These are phyloP conservation scores for Penicillium canariense DNA, from an alignment of 495 filamentous ascomycete species.

Conservation along the genomic window DNA sequence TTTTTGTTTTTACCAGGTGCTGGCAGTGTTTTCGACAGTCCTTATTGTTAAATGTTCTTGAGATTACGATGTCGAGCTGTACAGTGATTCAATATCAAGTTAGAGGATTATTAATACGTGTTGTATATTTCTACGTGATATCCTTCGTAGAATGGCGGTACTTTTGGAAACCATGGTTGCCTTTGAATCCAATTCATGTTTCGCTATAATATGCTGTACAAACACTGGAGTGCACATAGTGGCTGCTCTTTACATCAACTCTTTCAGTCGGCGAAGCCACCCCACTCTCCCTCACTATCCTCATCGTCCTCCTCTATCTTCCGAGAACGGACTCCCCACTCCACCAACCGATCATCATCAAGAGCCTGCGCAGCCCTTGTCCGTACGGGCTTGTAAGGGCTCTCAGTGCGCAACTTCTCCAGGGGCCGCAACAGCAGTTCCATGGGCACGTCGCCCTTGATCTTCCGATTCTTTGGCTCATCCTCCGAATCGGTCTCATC, in stretches of 20 bases:
- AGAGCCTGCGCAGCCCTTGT: conserved; percentile 68
- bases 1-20: background rate
- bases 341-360: conserved; percentile 68
- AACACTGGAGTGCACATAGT: background rate
- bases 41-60: background rate
- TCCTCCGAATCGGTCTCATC: conserved; percentile 28
- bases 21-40: background rate
- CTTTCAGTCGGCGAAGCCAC: conserved; percentile 63
- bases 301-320: conserved; percentile 40
- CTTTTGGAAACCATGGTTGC: no score
- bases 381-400: conserved; percentile 69
- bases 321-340: conserved; percentile 51
- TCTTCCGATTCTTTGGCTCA: conserved; percentile 29
- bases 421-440: conserved; percentile 60
- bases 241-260: background rate
- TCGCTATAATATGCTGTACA: conserved; percentile 28
- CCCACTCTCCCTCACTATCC: conserved; percentile 62
- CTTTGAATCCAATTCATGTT: conserved; percentile 14
- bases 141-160: background rate
- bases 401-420: conserved; percentile 52
- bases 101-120: conserved; percentile 17
- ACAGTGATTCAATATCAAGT: conserved; percentile 8
- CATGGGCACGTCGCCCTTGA: conserved; percentile 42
- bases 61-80: conserved; percentile 6
- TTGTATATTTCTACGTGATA: background rate